Evolutionary conservation across 805 yeast species (phyloP), one percentile per base, ranked within the genome.

Genomic region (Teunomyces kruisii): DNA sequence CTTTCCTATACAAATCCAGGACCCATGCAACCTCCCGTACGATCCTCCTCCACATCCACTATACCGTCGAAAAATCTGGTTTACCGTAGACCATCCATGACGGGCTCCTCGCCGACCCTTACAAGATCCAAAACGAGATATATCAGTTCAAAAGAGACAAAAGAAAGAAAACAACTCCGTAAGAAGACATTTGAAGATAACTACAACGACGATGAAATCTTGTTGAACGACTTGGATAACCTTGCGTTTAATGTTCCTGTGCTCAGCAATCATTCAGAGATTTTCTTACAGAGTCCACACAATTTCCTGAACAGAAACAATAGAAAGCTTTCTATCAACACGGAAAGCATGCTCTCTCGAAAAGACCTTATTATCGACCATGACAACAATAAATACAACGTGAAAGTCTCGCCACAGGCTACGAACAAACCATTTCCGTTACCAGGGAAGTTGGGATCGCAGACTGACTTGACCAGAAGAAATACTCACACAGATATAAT

Each of bases 191-290:
- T 70, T 46, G 77, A 72, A 42, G 75, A 71, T 14, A 61, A 67
- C 50, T 70, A 68, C 39, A 61, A 63, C 49, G 75, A 70, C 42
- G 76, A 70, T 40, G 72, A 67, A 29, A 64, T 70, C 22, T 49
- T 68, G 26, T 49, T 62, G 9, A 64, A 65, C 46, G 75, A 70
- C 48, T 49, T 70, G 40, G 72, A 68, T 42, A 40, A 47, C 37
- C 55, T 71, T 39, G 71, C 70, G 9, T 72, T 72, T 51, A 72
- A 72, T 48, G 76, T 72, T 14, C 77, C 77, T 1, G 64, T 72
- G 9, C 65, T 72, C 16, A 61, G 61, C 42, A 65, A 62, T 46
- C 66, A 65, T 46, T 62, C 63, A 32, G 70, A 67, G 33, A 46
- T 70, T 26, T 69, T 62, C 46, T 49, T 61, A 2, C 43, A 48